Evolutionary conservation across 768 basidiomycete species (phyloP).

Genomic region (Termitomyces sp.): DNA sequence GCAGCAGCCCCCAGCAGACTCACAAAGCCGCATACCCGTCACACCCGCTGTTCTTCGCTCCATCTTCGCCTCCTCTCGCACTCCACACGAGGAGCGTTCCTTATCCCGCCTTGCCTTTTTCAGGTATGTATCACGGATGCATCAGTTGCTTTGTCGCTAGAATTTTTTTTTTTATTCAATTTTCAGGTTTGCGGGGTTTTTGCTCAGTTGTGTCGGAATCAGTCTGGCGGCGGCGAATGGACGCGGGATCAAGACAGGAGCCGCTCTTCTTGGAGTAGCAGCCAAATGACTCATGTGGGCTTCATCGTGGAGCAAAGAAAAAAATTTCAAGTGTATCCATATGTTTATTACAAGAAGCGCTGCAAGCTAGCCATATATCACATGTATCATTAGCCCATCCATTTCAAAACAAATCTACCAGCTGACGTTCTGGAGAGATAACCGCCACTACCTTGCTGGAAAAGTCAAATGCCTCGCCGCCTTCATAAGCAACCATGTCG

Average conservation of each 20-base stretch:
- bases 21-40: slow-evolving; percentile 67
- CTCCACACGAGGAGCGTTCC: slow-evolving; percentile 74
- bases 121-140: slow-evolving; percentile 45
- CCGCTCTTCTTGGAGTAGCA: slow-evolving; percentile 67
- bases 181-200: slow-evolving; percentile 71
- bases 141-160: not conserved
- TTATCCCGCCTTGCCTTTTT: slow-evolving; percentile 86
- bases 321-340: too few relatives aligned
- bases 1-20: slow-evolving; percentile 36
- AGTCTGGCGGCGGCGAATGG: slow-evolving; percentile 69
- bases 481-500: slow-evolving; percentile 58
- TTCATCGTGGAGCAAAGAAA: slow-evolving; percentile 13
- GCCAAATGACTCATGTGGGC: slow-evolving; percentile 14
- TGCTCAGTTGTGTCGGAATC: slow-evolving; percentile 78
- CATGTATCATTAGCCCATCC: slow-evolving; percentile 4
- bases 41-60: slow-evolving; percentile 77
- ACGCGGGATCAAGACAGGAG: slow-evolving; percentile 58
- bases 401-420: slow-evolving; percentile 45
- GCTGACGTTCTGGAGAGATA: slow-evolving; percentile 42
- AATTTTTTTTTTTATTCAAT: too few relatives aligned
- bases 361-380: too few relatives aligned
- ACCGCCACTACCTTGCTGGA: slow-evolving; percentile 52
- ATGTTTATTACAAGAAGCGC: too few relatives aligned
- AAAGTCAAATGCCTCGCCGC: slow-evolving; percentile 52
- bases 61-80: slow-evolving; percentile 83